A percentile compares a stretch with the other conserved stretches of the same genome.
Conservation (phyloP, 1,139 yeast species). For the Lodderomyces pseudojiufengensis region DNA sequence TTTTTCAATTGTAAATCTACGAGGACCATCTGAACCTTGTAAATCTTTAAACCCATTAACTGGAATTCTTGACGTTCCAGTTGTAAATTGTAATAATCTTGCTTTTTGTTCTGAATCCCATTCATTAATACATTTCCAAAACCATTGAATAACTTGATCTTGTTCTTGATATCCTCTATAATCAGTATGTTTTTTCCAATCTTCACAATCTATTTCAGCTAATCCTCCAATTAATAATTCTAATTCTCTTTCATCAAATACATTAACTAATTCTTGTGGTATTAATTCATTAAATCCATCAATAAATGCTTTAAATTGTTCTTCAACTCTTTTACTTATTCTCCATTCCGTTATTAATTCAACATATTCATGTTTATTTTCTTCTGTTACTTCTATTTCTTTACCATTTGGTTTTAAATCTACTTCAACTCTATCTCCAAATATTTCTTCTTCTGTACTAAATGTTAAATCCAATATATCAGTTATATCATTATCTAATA, state of each 20-base stretch:
- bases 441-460: slow-evolving; percentile 93
- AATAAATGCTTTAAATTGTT: slow-evolving; percentile 92
- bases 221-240: slow-evolving; percentile 97
- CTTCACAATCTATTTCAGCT: slow-evolving; percentile 95
- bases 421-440: slow-evolving; percentile 87
- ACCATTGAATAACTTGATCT: slow-evolving; percentile 97
- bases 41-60: slow-evolving; percentile 97
- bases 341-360: slow-evolving; percentile 96
- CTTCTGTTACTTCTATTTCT: slow-evolving; percentile 87
- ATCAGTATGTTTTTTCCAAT: slow-evolving; percentile 98
- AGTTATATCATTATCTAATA: slow-evolving; percentile 88
- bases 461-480: slow-evolving; percentile 79
- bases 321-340: slow-evolving; percentile 87
- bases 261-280: slow-evolving; percentile 94
- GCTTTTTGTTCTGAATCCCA: slow-evolving; percentile 98
- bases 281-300: slow-evolving; percentile 96
- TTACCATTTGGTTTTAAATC: slow-evolving; percentile 89
- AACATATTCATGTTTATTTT: slow-evolving; percentile 91
- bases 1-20: slow-evolving; percentile 96
- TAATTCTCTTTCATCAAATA: slow-evolving; percentile 94
- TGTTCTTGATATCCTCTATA: slow-evolving; percentile 96
- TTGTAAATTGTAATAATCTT: slow-evolving; percentile 89
- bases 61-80: slow-evolving; percentile 98
- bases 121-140: slow-evolving; percentile 89
- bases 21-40: slow-evolving; percentile 98